phyloP scores from a whole-genome alignment of 495 filamentous ascomycete genomes.

The Astrothelium subdiscretum region DNA sequence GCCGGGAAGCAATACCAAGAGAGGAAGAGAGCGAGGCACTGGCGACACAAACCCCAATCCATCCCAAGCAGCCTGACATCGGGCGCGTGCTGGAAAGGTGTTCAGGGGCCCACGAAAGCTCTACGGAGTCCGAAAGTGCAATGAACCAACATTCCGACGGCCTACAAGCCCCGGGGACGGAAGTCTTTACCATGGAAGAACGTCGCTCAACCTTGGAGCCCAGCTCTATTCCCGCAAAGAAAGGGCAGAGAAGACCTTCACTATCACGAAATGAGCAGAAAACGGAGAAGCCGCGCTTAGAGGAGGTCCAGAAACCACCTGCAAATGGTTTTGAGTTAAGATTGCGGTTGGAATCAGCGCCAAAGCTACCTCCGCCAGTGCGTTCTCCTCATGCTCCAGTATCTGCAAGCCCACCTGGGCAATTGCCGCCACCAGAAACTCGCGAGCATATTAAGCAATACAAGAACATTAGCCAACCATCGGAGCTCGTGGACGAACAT shows the following conservation, averaged over 20 bases:
- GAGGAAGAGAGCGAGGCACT: too few species aligned
- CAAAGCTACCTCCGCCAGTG: not conserved
- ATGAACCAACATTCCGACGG: not conserved
- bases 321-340: not conserved
- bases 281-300: not conserved
- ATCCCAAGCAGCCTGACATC: too few species aligned
- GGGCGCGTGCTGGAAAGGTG: too few species aligned
- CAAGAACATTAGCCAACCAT: not conserved
- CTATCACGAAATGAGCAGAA: not conserved
- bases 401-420: not conserved
- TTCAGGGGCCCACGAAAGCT: not conserved
- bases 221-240: not conserved
- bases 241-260: not conserved
- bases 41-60: too few species aligned
- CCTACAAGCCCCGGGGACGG: not conserved
- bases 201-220: not conserved
- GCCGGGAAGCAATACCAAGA: too few species aligned
- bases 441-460: not conserved
- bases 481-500: not conserved
- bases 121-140: not conserved
- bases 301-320: not conserved
- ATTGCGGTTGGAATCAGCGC: not conserved
- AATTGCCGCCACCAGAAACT: not conserved
- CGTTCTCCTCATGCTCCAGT: not conserved
- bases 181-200: not conserved